phyloP scores from a whole-genome alignment of 225 moss, liverwort and hornwort species.

The Thuidium tamariscinum region DNA sequence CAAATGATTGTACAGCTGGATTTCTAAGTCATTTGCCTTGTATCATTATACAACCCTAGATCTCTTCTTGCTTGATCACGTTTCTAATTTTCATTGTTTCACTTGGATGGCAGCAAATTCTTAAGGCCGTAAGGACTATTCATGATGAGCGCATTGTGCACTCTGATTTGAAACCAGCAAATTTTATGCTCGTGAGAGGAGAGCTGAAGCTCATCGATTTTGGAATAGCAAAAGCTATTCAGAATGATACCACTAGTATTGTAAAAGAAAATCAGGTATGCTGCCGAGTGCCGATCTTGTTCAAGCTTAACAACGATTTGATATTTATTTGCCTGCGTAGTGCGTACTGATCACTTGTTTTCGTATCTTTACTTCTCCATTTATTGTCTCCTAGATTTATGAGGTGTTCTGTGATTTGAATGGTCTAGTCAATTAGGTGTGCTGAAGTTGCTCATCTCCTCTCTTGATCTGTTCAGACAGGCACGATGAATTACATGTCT shows the following conservation, averaged over 20 bases:
- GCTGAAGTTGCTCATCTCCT: not conserved
- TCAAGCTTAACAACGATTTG: not conserved
- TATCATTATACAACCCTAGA: not conserved
- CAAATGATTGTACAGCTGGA: not conserved
- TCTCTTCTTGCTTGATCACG: not conserved
- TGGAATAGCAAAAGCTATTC: conserved; percentile 97
- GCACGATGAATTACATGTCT: conserved; percentile 95
- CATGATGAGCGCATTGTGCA: conserved; percentile 97
- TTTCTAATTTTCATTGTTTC: not conserved
- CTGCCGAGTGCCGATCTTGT: not conserved
- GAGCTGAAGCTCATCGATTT: conserved; percentile 96
- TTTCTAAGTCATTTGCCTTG: not conserved
- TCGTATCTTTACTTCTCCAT: not conserved
- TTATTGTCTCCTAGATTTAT: not conserved
- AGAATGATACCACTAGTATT: conserved; percentile 91
- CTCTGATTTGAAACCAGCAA: conserved; percentile 97
- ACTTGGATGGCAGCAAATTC: conserved; percentile 62
- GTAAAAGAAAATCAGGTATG: conserved; percentile 76
- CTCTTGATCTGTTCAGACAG: conserved; percentile 41
- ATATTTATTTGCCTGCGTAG: not conserved
- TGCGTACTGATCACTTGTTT: not conserved
- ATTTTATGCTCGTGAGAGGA: conserved; percentile 95
- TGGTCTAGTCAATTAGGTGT: not conserved
- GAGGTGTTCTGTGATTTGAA: not conserved
- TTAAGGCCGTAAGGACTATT: conserved; percentile 82